phyloP scores from a whole-genome alignment of 2,329 filamentous ascomycete species.

The Verticillium klebahnii region DNA sequence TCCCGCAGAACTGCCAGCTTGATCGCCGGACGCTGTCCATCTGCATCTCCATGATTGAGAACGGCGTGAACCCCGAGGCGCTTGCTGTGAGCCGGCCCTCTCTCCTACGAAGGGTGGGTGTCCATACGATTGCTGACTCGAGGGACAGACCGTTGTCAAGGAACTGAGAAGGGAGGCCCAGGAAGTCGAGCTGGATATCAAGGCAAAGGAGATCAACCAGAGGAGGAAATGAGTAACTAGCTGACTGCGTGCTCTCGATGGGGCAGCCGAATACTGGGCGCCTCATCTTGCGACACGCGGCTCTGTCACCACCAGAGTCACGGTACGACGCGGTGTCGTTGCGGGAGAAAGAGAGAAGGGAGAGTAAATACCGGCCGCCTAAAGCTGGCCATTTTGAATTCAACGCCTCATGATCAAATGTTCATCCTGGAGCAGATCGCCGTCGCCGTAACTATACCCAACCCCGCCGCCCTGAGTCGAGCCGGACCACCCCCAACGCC shows the following conservation, averaged over 20 bases:
- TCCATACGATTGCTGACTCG: background rate
- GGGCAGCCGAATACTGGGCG: background rate
- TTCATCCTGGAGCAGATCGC: background rate
- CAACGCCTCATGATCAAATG: background rate
- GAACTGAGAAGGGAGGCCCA: constrained; percentile 55
- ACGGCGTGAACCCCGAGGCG: constrained; percentile 93
- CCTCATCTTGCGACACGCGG: too few species aligned
- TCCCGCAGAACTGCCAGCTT: constrained; percentile 78
- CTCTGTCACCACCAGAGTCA: background rate
- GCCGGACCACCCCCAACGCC: background rate
- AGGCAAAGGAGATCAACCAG: background rate
- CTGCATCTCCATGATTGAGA: constrained; percentile 95
- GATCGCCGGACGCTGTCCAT: constrained; percentile 88
- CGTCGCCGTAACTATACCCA: background rate
- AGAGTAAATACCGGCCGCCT: background rate
- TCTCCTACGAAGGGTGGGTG: background rate
- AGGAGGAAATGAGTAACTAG: background rate
- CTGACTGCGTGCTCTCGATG: background rate
- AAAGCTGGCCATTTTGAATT: background rate
- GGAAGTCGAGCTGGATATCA: constrained; percentile 20
- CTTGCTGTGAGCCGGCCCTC: constrained; percentile 63
- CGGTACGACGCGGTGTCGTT: background rate
- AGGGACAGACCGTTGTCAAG: constrained; percentile 50
- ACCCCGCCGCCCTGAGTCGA: background rate
- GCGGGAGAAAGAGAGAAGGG: background rate